phyloP scores from a whole-genome alignment of 2,329 filamentous ascomycete genomes.

The Colletotrichum sp. region DNA sequence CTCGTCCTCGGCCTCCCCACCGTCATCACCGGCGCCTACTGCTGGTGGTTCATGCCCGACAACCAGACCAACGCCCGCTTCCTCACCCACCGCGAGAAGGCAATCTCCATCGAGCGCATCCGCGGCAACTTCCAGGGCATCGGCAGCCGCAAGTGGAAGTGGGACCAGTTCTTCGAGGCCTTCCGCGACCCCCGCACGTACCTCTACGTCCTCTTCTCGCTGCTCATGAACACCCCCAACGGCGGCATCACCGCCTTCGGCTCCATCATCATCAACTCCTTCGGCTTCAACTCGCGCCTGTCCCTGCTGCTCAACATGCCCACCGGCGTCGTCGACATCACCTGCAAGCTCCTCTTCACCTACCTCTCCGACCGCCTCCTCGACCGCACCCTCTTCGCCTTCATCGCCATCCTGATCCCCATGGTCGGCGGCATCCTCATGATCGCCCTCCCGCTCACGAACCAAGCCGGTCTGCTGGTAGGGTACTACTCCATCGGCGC shows the following conservation, averaged over 20 bases:
- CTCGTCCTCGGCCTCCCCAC: slow-evolving; percentile 33
- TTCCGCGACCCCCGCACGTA: slow-evolving; percentile 56
- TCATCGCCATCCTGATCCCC: slow-evolving; percentile 29
- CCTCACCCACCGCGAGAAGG: slow-evolving; percentile 57
- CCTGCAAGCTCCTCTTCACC: slow-evolving; percentile 28
- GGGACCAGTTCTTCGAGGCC: slow-evolving; percentile 49
- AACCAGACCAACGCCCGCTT: slow-evolving; percentile 64
- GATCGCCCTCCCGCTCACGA: slow-evolving; percentile 26
- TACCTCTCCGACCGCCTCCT: slow-evolving; percentile 28
- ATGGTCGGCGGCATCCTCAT: slow-evolving; percentile 32
- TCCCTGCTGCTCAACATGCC: slow-evolving; percentile 24
- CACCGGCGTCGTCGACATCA: slow-evolving; percentile 21
- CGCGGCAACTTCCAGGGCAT: slow-evolving; percentile 53
- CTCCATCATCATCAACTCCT: slow-evolving; percentile 23
- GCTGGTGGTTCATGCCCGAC: slow-evolving; percentile 50
- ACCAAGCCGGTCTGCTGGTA: slow-evolving; percentile 25
- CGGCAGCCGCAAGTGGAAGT: slow-evolving; percentile 53
- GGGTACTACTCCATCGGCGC: slow-evolving; percentile 30
- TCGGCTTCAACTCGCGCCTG: slow-evolving; percentile 20
- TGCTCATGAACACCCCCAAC: slow-evolving; percentile 27
- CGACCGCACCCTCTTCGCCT: slow-evolving; percentile 28
- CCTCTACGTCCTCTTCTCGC: slow-evolving; percentile 54
- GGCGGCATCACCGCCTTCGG: slow-evolving; percentile 25
- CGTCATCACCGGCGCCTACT: slow-evolving; percentile 22
- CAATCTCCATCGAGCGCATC: slow-evolving; percentile 54